Percentiles rank a stretch among this genome's conserved stretches.
Evolutionary conservation across 768 basidiomycete species (phyloP).

Genomic region (Naganishia kalamii): DNA sequence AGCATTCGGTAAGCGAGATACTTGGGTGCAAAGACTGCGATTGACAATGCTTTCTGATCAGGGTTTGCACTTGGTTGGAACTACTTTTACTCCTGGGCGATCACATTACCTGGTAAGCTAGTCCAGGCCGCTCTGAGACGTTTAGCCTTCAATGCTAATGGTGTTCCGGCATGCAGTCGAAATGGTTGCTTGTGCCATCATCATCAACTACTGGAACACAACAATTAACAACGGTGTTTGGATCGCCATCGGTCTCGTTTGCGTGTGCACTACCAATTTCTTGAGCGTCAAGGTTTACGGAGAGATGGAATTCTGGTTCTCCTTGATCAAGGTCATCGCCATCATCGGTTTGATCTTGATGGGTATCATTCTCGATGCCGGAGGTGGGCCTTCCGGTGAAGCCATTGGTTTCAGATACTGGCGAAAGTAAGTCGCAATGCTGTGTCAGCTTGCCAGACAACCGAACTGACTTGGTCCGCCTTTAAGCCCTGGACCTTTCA

Average conservation of each 20-base stretch:
- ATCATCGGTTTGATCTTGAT: slow-evolving; percentile 47
- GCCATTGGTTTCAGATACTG: slow-evolving; percentile 44
- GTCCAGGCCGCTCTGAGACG: neutral
- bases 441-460: neutral
- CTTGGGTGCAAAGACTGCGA: slow-evolving; percentile 28
- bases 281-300: slow-evolving; percentile 51
- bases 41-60: neutral
- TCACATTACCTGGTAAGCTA: slow-evolving; percentile 35
- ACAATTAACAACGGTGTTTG: slow-evolving; percentile 43
- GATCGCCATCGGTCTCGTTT: slow-evolving; percentile 46
- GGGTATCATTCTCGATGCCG: slow-evolving; percentile 42
- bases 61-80: slow-evolving; percentile 30
- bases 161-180: slow-evolving; percentile 25
- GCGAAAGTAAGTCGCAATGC: neutral
- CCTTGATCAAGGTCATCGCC: slow-evolving; percentile 51
- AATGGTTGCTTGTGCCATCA: slow-evolving; percentile 36
- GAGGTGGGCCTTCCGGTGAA: slow-evolving; percentile 43
- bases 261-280: slow-evolving; percentile 47
- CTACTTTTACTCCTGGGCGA: slow-evolving; percentile 45
- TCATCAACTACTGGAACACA: slow-evolving; percentile 49
- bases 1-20: slow-evolving; percentile 31
- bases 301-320: slow-evolving; percentile 57
- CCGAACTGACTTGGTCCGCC: neutral
- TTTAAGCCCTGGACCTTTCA: slow-evolving; percentile 41
- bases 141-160: too few species aligned